These are phyloP conservation scores for Trametes maxima DNA, from an alignment of 768 basidiomycete genomes.

Conservation along the genomic window DNA sequence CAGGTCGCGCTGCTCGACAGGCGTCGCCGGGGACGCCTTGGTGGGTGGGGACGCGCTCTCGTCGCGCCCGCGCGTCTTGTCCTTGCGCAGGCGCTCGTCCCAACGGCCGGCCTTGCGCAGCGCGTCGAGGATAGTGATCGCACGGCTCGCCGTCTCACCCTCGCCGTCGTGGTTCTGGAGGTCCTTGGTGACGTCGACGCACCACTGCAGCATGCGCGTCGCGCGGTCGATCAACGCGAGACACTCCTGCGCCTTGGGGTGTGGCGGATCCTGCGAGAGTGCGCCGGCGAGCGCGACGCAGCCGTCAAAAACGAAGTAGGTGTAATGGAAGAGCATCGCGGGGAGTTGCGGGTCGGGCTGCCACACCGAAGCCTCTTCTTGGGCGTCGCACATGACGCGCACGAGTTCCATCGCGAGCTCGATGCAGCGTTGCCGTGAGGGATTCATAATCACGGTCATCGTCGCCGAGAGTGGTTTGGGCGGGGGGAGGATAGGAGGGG, in stretches of 20 bases:
- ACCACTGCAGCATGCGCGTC: slow-evolving; percentile 36
- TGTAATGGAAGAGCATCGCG: slow-evolving; percentile 22
- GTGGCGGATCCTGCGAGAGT: slow-evolving; percentile 42
- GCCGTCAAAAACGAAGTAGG: slow-evolving; percentile 45
- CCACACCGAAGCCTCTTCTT: slow-evolving; percentile 27
- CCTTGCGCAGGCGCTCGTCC: slow-evolving; percentile 17
- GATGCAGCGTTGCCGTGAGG: slow-evolving; percentile 41
- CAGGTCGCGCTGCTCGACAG: background rate
- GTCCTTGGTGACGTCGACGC: slow-evolving; percentile 21
- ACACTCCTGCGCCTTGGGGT: slow-evolving; percentile 37
- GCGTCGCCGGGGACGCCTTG: background rate
- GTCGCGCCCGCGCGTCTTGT: background rate
- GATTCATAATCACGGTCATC: slow-evolving; percentile 34
- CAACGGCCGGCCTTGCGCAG: slow-evolving; percentile 36
- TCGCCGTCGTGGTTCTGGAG: slow-evolving; percentile 33
- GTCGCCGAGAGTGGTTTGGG: slow-evolving; percentile 25
- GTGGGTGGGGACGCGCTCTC: background rate
- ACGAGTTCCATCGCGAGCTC: slow-evolving; percentile 46
- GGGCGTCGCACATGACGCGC: slow-evolving; percentile 45
- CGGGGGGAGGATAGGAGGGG: slow-evolving; percentile 24
- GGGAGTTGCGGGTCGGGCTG: slow-evolving; percentile 25
- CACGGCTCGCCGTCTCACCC: slow-evolving; percentile 43
- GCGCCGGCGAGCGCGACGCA: slow-evolving; percentile 48
- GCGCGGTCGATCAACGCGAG: slow-evolving; percentile 43
- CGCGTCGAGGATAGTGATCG: slow-evolving; percentile 40